Percentiles rank a stretch among this genome's conserved stretches.
Conservation (phyloP, 192 early-diverging fungal species). For the Umbelopsis isabellina region DNA sequence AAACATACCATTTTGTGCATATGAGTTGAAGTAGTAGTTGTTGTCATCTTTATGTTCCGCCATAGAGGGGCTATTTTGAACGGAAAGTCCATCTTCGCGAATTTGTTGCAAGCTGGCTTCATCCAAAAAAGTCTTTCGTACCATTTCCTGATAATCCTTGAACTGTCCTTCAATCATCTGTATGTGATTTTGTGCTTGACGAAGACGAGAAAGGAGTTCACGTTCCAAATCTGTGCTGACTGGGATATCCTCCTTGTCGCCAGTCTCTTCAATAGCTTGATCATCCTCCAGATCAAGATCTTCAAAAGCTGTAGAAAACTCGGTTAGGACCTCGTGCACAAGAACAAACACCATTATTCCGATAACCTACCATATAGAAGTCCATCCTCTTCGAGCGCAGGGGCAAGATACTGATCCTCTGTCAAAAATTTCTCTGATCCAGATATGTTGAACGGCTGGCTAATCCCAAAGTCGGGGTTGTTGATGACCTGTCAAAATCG, state of each 20-base stretch:
- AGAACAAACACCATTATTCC: neutral
- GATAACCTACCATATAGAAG: slow-evolving; percentile 56
- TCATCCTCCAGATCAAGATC: slow-evolving; percentile 66
- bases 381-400: slow-evolving; percentile 68
- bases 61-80: neutral
- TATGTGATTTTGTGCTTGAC: slow-evolving; percentile 57
- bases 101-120: neutral
- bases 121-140: slow-evolving; percentile 74
- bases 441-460: slow-evolving; percentile 43
- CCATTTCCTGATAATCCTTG: slow-evolving; percentile 67
- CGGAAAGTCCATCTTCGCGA: neutral
- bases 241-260: slow-evolving; percentile 25
- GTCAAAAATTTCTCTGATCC: slow-evolving; percentile 59
- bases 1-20: slow-evolving; percentile 84
- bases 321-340: neutral
- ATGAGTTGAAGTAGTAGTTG: slow-evolving; percentile 98
- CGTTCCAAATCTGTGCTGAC: slow-evolving; percentile 56
- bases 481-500: neutral
- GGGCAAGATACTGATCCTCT: slow-evolving; percentile 70
- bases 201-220: slow-evolving; percentile 58
- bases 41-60: slow-evolving; percentile 23
- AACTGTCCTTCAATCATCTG: slow-evolving; percentile 62
- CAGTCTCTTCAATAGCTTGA: slow-evolving; percentile 24
- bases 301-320: slow-evolving; percentile 54
- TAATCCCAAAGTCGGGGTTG: slow-evolving; percentile 26